These are phyloP conservation scores for Trichoderma simmonsii DNA, from an alignment of 2,329 filamentous ascomycete species.

Conservation along the genomic window DNA sequence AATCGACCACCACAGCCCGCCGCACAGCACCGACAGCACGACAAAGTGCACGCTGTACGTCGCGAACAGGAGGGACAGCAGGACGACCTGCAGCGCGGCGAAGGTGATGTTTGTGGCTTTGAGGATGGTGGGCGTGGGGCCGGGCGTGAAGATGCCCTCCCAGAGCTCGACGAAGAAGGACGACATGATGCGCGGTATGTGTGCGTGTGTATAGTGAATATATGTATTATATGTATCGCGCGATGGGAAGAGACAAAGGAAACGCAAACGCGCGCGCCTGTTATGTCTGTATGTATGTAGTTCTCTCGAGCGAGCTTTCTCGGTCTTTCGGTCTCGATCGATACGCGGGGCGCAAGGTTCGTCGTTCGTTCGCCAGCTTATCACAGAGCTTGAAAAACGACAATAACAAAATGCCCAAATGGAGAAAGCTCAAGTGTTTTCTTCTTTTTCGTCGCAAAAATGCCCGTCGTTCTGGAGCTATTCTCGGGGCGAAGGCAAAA, in stretches of 20 bases:
- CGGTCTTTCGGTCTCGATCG: not conserved
- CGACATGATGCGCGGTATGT: slow-evolving; percentile 43
- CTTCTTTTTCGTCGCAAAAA: not conserved
- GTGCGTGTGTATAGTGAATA: not conserved
- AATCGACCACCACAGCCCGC: slow-evolving; percentile 84
- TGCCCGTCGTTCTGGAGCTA: not conserved
- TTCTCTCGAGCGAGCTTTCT: not conserved
- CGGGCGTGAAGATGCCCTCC: slow-evolving; percentile 90
- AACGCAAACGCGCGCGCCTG: not conserved
- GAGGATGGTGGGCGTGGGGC: slow-evolving; percentile 82
- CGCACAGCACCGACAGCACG: slow-evolving; percentile 74
- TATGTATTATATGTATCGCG: not conserved
- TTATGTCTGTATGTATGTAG: not conserved
- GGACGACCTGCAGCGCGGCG: slow-evolving; percentile 75
- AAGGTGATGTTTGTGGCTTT: slow-evolving; percentile 89
- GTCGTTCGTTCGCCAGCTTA: not conserved
- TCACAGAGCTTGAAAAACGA: not conserved
- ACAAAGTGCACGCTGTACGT: slow-evolving; percentile 89
- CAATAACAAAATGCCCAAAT: not conserved
- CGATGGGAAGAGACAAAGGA: not conserved
- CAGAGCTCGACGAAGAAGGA: slow-evolving; percentile 73
- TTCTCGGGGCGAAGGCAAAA: not conserved
- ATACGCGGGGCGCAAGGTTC: not conserved
- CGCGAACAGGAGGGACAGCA: slow-evolving; percentile 70
- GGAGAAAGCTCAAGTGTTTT: not conserved